phyloP scores from a whole-genome alignment of 1,284 basidiomycete genomes.

The Moesziomyces globuligerus region DNA sequence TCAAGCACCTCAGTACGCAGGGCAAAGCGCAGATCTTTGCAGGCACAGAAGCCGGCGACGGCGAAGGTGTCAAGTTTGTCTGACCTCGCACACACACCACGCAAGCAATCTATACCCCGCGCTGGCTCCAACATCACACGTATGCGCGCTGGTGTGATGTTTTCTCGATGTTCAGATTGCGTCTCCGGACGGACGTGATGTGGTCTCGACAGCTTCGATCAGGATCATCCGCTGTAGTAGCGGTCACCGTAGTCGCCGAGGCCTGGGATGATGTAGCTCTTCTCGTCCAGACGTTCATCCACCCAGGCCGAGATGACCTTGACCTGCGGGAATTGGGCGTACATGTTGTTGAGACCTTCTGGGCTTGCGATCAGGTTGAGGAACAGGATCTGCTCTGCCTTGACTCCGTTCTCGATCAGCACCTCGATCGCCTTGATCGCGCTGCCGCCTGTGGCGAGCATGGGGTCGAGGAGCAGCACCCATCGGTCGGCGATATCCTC shows the following conservation, averaged over 20 bases:
- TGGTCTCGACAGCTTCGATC: no score
- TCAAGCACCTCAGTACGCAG: constrained; percentile 70
- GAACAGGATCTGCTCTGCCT: constrained; percentile 86
- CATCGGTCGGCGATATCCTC: constrained; percentile 91
- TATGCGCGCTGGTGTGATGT: no score
- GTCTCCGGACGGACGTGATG: no score
- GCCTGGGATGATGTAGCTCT: constrained; percentile 68
- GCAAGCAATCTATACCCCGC: no score
- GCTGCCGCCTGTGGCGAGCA: constrained; percentile 95
- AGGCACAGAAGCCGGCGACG: constrained; percentile 67
- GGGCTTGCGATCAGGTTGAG: constrained; percentile 94
- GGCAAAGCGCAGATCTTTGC: constrained; percentile 71
- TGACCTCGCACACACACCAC: no score
- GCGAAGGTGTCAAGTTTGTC: constrained; percentile 71
- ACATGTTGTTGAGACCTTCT: constrained; percentile 87
- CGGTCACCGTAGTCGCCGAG: constrained; percentile 65
- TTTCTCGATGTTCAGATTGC: background rate
- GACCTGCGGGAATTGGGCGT: constrained; percentile 79
- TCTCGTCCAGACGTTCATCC: constrained; percentile 90
- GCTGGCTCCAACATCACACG: no score
- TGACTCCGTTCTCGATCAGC: constrained; percentile 83
- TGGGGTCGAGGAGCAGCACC: constrained; percentile 93
- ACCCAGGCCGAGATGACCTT: constrained; percentile 95
- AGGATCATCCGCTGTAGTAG: constrained; percentile 63
- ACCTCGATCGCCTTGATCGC: constrained; percentile 98